Base-by-base conservation (phyloP, 768 basidiomycete species). In the Leccinum broughii region DNA sequence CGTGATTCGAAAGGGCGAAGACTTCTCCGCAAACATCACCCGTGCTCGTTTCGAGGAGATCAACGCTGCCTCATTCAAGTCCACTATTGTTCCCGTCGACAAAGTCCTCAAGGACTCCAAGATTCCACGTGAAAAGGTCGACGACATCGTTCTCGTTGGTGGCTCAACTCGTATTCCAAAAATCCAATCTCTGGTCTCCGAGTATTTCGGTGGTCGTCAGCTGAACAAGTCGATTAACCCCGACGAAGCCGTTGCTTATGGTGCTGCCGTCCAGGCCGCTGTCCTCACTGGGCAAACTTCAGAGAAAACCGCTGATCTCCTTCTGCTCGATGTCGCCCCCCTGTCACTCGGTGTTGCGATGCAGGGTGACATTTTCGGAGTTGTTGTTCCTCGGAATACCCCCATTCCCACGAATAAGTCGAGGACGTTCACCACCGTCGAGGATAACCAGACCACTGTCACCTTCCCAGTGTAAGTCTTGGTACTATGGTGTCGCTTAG, bases 151-250 rank as follows among this genome's bases (percentile, higher is more conserved):
- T 75, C 93, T 99, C 61, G 97, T 99, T 66, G 97, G 97, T 82
- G 97, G 97, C 64, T 99, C 97, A 59, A 99, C 97, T 69, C 97
- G 97, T 87, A 99, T 99, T 74, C 97, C 97, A 66, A 98, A 98
- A 83, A 92, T 99, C 68, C 95, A 98, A 79, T 85, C 95, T 30
- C 89, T 99, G 61, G 97, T 99, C 56, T 98, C 95, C 60, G 97
- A 99, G 76, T 96, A 89, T 85, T 99, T 99, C 76, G 92, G 92
- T 77, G 95, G 94, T 63, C 94, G 96, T 70, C 92, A 95, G 76
- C 80, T 98, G 74, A 98, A 98, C 89, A 99, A 99, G 85, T 97
- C 95, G 61, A 99, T 99, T 82, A 99, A 99, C 86, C 97, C 97
- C 64, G 97, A 99, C 73, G 97, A 99, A 82, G 97, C 97, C 70